Evolutionary conservation across 192 early-diverging fungal genomes (phyloP).

Genomic region (Lunasporangiospora selenospora): DNA sequence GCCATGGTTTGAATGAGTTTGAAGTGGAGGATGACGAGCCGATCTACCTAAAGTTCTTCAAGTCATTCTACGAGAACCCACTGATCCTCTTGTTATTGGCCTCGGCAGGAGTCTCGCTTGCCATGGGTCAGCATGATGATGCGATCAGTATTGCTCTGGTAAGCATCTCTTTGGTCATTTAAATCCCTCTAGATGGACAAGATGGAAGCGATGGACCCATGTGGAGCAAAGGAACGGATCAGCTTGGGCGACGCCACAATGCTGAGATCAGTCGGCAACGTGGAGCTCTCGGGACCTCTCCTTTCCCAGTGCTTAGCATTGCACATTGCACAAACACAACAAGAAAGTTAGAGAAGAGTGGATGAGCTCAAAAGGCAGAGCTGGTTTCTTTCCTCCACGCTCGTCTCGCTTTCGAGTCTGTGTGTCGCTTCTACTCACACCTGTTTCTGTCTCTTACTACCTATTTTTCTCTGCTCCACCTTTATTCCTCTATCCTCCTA

Average conservation of each 20-base stretch:
- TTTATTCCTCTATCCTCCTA: not conserved
- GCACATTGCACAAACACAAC: too few relatives aligned
- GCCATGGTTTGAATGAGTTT: constrained; percentile 74
- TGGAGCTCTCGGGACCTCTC: too few relatives aligned
- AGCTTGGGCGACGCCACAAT: too few relatives aligned
- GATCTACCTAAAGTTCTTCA: constrained; percentile 75
- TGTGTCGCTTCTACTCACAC: too few relatives aligned
- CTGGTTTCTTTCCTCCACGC: too few relatives aligned
- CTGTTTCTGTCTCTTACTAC: too few relatives aligned
- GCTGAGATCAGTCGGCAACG: too few relatives aligned
- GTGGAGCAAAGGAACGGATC: too few relatives aligned
- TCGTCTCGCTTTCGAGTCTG: too few relatives aligned
- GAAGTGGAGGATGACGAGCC: constrained; percentile 71
- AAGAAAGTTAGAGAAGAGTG: too few relatives aligned
- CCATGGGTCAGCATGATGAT: constrained; percentile 82
- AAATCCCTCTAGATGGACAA: not conserved
- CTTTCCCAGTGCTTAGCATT: too few relatives aligned
- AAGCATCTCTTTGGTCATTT: constrained; percentile 6
- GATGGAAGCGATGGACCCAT: not conserved
- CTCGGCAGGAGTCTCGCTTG: constrained; percentile 72
- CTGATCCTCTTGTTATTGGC: constrained; percentile 80
- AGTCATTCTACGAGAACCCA: constrained; percentile 84
- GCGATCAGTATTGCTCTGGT: constrained; percentile 87
- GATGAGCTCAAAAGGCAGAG: too few relatives aligned
- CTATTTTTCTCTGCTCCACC: not conserved